These are phyloP conservation scores for Creolimax fragrantissima DNA, from an alignment of 78 protist species.

Conservation along the genomic window DNA sequence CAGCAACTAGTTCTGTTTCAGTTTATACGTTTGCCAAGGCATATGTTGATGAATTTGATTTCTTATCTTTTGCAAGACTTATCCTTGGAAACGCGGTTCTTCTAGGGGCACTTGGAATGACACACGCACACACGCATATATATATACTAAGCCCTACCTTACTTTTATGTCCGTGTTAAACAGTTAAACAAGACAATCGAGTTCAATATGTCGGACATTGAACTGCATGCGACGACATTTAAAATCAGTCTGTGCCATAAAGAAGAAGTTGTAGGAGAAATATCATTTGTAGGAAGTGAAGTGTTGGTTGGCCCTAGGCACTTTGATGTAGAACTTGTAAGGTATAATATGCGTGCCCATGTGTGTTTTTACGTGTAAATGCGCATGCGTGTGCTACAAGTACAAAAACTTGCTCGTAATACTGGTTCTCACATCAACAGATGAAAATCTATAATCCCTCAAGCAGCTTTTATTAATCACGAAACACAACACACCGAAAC, in stretches of 20 bases:
- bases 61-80: not conserved
- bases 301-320: not conserved
- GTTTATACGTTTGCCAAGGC: not conserved
- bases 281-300: not conserved
- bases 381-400: not conserved
- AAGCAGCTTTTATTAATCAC: not conserved
- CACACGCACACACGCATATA: not conserved
- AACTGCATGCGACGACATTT: not conserved
- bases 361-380: no score
- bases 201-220: not conserved
- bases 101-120: not conserved
- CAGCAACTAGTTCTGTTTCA: not conserved
- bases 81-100: not conserved
- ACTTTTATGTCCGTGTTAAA: not conserved
- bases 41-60: not conserved
- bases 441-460: not conserved
- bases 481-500: not conserved
- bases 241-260: not conserved
- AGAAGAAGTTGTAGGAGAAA: not conserved
- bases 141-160: not conserved
- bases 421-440: not conserved
- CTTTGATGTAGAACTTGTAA: not conserved
- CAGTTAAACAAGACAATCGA: not conserved
- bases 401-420: not conserved
- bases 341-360: no score